These are phyloP conservation scores for Hypoxylon crocopeplum DNA, from an alignment of 495 filamentous ascomycete species.

Conservation along the genomic window DNA sequence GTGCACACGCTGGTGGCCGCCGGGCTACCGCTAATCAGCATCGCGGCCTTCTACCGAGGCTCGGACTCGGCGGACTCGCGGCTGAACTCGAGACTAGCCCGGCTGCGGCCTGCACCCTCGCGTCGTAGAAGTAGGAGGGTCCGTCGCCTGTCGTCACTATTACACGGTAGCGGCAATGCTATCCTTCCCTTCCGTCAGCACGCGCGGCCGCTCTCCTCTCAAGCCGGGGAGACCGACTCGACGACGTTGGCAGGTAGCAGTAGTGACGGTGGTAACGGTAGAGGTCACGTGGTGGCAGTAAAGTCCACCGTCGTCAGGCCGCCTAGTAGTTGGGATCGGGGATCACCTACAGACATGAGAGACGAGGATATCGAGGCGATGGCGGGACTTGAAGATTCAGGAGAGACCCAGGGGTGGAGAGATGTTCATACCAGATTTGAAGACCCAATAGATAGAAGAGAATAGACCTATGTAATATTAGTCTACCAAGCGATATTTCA, in stretches of 20 bases:
- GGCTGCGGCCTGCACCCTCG: not conserved
- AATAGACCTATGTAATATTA: no score
- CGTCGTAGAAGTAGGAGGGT: not conserved
- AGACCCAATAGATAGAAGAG: no score
- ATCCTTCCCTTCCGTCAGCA: no score
- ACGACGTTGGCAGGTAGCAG: not conserved
- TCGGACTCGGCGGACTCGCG: constrained; percentile 22
- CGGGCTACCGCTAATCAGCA: constrained; percentile 28
- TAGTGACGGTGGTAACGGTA: not conserved
- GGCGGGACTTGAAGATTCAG: not conserved
- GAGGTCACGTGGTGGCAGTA: no score
- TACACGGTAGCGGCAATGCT: no score
- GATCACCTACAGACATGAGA: not conserved
- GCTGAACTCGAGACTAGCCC: not conserved
- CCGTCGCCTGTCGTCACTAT: no score
- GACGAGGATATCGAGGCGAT: not conserved
- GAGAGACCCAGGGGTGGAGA: not conserved
- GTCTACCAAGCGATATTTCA: no score
- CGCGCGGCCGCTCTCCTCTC: no score
- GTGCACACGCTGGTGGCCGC: constrained; percentile 26
- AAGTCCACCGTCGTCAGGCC: no score
- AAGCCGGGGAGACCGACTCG: not conserved
- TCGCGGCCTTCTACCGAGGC: constrained; percentile 29
- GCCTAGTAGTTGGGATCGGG: constrained; percentile 2
- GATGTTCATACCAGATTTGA: no score